A percentile compares a stretch with the other conserved stretches of the same genome.
phyloP scores from a whole-genome alignment of 805 yeast genomes.

The Nakazawaea anatomiae region DNA sequence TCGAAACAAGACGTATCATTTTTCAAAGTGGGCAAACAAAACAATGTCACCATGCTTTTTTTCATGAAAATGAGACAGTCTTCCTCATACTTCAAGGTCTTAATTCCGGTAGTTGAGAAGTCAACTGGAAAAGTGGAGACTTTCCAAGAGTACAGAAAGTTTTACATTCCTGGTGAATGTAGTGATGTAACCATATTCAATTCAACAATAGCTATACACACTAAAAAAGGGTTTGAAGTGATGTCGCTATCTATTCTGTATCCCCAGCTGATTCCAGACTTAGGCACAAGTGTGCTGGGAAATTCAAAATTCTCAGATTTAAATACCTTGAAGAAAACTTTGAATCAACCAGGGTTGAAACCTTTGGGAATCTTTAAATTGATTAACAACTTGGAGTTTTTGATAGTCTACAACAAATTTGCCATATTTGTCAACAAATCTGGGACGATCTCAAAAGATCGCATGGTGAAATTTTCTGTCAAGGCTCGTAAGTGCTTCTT shows the following conservation, averaged over 20 bases:
- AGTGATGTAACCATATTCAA: constrained; percentile 57
- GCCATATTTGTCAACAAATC: constrained; percentile 55
- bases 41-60: constrained; percentile 51
- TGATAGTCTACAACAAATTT: constrained; percentile 65
- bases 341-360: constrained; percentile 29
- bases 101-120: constrained; percentile 31
- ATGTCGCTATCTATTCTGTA: constrained; percentile 52
- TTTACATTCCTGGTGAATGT: constrained; percentile 51
- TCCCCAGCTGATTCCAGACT: constrained; percentile 53
- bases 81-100: constrained; percentile 49
- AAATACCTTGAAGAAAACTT: constrained; percentile 33
- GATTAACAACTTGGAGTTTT: constrained; percentile 43
- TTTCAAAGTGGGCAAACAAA: constrained; percentile 67
- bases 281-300: constrained; percentile 17
- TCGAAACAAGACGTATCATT: constrained; percentile 50
- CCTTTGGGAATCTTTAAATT: constrained; percentile 65
- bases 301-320: constrained; percentile 14
- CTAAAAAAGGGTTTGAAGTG: constrained; percentile 62
- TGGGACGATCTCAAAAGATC: constrained; percentile 29
- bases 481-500: constrained; percentile 34
- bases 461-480: constrained; percentile 37
- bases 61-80: constrained; percentile 49
- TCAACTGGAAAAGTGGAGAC: constrained; percentile 31
- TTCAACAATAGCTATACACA: constrained; percentile 60
- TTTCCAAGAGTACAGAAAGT: constrained; percentile 38